These are phyloP conservation scores for Cryptococcus neoformans DNA, from an alignment of 1,284 basidiomycete species.

Conservation along the genomic window DNA sequence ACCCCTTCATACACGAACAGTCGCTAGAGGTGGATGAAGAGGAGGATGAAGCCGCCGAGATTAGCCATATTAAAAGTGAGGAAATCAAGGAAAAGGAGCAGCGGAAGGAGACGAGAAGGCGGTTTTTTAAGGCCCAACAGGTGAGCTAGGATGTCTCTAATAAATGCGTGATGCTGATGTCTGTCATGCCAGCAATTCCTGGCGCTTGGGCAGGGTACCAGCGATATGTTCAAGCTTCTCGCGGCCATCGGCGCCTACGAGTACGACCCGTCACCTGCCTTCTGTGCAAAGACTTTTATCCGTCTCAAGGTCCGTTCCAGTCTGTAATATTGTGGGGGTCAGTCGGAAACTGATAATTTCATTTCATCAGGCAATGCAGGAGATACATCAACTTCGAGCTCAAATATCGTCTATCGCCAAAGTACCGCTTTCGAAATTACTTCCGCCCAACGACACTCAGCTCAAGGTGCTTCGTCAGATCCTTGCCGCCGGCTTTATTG, in stretches of 20 bases:
- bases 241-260: constrained; percentile 96
- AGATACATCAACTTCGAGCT: constrained; percentile 93
- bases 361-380: constrained; percentile 82
- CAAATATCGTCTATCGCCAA: constrained; percentile 83
- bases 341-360: neutral
- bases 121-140: constrained; percentile 75
- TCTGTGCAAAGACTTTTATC: constrained; percentile 90
- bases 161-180: neutral
- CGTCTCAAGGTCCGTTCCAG: constrained; percentile 68
- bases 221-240: constrained; percentile 84
- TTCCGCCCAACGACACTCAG: constrained; percentile 74
- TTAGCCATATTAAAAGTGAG: constrained; percentile 16
- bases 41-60: constrained; percentile 29
- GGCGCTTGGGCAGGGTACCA: constrained; percentile 75
- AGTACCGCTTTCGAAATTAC: constrained; percentile 59
- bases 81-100: constrained; percentile 59
- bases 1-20: constrained; percentile 90
- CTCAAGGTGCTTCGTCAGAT: constrained; percentile 89
- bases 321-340: neutral
- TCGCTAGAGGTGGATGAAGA: constrained; percentile 55
- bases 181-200: constrained; percentile 61
- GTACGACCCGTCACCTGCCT: constrained; percentile 72
- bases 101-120: constrained; percentile 62
- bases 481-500: constrained; percentile 85
- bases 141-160: constrained; percentile 50